Evolutionary conservation across 2,329 filamentous ascomycete species (phyloP).

Genomic region (Colletotrichum cordylinicola): DNA sequence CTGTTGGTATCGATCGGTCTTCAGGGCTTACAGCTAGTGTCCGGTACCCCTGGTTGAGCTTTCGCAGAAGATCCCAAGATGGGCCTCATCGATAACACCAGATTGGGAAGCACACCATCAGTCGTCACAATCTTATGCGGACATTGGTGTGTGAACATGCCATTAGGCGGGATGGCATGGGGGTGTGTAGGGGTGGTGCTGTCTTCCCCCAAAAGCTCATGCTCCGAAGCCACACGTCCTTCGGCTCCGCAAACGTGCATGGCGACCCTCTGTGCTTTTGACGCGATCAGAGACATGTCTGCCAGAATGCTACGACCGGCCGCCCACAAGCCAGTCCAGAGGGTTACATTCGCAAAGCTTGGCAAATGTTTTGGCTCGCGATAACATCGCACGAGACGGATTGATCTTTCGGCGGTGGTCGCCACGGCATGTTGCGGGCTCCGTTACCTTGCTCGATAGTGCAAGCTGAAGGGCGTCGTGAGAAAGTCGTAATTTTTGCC

Average conservation of each 20-base stretch:
- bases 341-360: conserved; percentile 11
- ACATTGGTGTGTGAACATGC: neutral
- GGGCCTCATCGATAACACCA: neutral
- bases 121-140: conserved; percentile 2
- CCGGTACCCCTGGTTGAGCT: conserved; percentile 5
- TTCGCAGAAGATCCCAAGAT: neutral
- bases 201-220: conserved; percentile 10
- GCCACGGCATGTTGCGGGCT: neutral
- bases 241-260: conserved; percentile 11
- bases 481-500: neutral
- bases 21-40: conserved; percentile 8
- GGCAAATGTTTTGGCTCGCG: neutral
- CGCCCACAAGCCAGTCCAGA: neutral
- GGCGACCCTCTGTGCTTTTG: neutral
- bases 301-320: neutral
- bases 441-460: neutral
- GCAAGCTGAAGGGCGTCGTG: neutral
- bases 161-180: neutral
- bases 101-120: conserved; percentile 8
- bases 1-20: conserved; percentile 1
- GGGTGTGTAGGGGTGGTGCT: neutral
- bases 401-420: neutral
- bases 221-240: conserved; percentile 15
- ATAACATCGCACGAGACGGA: neutral
- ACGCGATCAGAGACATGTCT: neutral